Conservation (phyloP, 2,329 filamentous ascomycete species). For the Pyricularia sp. region DNA sequence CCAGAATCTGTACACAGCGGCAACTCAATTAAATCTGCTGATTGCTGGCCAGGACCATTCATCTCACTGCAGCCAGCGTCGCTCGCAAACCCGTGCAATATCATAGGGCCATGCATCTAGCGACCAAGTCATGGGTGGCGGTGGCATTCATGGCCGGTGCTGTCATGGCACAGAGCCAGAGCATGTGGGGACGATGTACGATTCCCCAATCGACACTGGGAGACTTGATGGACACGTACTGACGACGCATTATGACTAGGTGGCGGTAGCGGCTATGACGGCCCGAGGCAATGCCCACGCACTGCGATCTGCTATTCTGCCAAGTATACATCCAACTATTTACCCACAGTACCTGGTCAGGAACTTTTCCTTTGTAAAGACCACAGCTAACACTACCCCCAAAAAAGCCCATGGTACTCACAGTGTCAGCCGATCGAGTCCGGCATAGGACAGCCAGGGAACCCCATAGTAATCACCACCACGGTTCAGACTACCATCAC, state of each 20-base stretch:
- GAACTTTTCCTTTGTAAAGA: too few species aligned
- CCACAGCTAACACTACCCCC: background rate
- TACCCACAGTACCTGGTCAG: too few species aligned
- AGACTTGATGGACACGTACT: background rate
- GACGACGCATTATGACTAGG: background rate
- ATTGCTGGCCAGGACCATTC: too few species aligned
- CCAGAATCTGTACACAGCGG: too few species aligned
- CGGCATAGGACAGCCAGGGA: conserved; percentile 5
- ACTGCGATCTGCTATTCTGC: background rate
- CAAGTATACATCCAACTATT: background rate
- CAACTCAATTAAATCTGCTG: too few species aligned
- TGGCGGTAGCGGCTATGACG: background rate
- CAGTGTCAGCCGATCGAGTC: conserved; percentile 8
- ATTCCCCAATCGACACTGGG: background rate
- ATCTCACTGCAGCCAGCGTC: too few species aligned
- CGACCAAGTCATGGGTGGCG: background rate
- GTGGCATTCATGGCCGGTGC: background rate
- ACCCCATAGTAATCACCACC: conserved; percentile 6
- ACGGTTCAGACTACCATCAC: conserved; percentile 8
- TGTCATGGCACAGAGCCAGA: background rate
- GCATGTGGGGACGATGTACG: conserved; percentile 3
- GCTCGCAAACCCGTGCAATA: too few species aligned
- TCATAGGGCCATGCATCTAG: background rate
- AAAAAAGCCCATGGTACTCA: conserved; percentile 8
- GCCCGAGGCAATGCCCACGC: background rate